Evolutionary conservation across 768 basidiomycete genomes (phyloP).

Genomic region (Lactarius pseudohatsudake): DNA sequence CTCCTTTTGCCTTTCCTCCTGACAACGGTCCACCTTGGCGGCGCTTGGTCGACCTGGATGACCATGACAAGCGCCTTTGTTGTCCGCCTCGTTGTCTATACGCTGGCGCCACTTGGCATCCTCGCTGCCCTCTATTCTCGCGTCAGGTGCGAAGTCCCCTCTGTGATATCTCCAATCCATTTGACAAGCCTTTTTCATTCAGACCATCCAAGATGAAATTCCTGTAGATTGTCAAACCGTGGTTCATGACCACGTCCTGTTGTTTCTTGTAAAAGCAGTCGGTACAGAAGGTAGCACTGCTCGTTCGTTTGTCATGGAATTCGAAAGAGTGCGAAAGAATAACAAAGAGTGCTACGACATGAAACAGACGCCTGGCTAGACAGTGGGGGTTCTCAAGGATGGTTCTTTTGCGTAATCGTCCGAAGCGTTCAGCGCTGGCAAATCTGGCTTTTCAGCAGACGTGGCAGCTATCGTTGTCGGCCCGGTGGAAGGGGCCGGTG

Average conservation of each 20-base stretch:
- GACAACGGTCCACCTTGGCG: slow-evolving; percentile 66
- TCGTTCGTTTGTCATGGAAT: neutral
- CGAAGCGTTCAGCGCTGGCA: neutral
- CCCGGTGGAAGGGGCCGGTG: slow-evolving; percentile 32
- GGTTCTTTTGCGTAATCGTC: neutral
- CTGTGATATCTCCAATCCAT: no score
- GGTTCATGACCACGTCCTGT: neutral
- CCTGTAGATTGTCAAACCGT: neutral
- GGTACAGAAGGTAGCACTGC: neutral
- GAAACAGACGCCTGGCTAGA: neutral
- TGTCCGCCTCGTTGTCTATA: slow-evolving; percentile 32
- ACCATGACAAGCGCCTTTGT: slow-evolving; percentile 38
- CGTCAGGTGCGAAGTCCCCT: slow-evolving; percentile 22
- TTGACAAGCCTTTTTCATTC: neutral
- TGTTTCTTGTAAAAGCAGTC: slow-evolving; percentile 1
- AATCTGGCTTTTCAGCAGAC: slow-evolving; percentile 1
- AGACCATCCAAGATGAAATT: slow-evolving; percentile 27
- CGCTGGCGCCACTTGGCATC: slow-evolving; percentile 32
- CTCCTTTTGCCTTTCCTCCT: slow-evolving; percentile 60
- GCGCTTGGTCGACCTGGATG: slow-evolving; percentile 66
- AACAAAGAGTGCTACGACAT: neutral
- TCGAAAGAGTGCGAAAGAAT: neutral
- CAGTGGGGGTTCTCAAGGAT: neutral
- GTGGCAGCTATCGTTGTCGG: neutral
- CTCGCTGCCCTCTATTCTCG: slow-evolving; percentile 36